Conservation (phyloP, 148 eudicot genomes). For the Rhododendron ovatum region DNA sequence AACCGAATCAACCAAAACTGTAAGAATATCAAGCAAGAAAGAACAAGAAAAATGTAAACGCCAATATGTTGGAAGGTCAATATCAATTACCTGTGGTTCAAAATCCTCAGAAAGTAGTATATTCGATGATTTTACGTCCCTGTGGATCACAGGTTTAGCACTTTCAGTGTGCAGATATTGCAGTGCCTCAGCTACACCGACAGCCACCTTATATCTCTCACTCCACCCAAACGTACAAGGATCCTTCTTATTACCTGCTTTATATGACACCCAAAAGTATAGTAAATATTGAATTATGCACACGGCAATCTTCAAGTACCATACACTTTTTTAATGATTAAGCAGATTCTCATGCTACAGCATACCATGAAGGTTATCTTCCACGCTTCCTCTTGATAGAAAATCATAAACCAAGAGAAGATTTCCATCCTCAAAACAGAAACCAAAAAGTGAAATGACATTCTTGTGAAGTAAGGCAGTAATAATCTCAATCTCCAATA, state of each 20-base stretch:
- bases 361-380: constrained; percentile 89
- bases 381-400: constrained; percentile 82
- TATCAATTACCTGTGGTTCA: constrained; percentile 69
- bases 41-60: not conserved
- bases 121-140: constrained; percentile 97
- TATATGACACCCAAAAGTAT: not conserved
- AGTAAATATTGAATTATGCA: constrained; percentile 1
- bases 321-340: not conserved
- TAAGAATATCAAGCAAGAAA: not conserved
- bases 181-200: constrained; percentile 89
- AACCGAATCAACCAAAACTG: constrained; percentile 7
- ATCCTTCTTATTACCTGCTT: constrained; percentile 43
- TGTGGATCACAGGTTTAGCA: constrained; percentile 64
- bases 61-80: not conserved
- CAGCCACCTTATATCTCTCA: constrained; percentile 83
- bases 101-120: constrained; percentile 78
- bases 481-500: constrained; percentile 75
- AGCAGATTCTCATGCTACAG: constrained; percentile 5
- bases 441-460: constrained; percentile 75
- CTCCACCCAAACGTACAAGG: constrained; percentile 54
- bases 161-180: constrained; percentile 55
- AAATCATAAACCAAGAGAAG: constrained; percentile 85
- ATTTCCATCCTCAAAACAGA: constrained; percentile 69
- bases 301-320: not conserved
- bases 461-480: constrained; percentile 75